Conservation (phyloP, 2,329 filamentous ascomycete species). For the Apiospora phragmitis region DNA sequence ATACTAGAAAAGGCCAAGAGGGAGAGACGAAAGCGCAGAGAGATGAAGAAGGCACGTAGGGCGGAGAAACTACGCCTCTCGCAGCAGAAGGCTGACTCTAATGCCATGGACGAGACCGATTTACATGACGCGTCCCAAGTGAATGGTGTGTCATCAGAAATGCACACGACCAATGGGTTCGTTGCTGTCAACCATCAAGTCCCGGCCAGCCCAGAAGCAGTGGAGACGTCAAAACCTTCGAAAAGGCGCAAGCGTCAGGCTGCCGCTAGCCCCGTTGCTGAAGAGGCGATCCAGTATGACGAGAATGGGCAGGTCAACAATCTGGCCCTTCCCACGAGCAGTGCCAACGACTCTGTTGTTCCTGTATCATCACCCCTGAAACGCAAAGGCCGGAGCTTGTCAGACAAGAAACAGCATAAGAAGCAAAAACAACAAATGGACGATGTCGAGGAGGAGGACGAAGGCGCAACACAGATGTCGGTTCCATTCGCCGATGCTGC, state of each 20-base stretch:
- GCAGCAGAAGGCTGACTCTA: neutral
- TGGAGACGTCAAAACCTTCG: neutral
- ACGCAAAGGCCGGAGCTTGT: constrained; percentile 18
- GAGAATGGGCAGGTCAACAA: neutral
- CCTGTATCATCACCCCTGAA: constrained; percentile 15
- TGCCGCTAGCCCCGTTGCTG: neutral
- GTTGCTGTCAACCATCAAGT: constrained; percentile 11
- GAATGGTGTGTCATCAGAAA: neutral
- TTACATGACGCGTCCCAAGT: neutral
- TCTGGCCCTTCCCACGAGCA: neutral
- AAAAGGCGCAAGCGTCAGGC: constrained; percentile 23
- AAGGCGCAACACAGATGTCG: neutral
- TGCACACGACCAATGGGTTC: neutral
- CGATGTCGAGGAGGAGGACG: neutral
- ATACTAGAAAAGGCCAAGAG: constrained; percentile 9
- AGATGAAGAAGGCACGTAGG: constrained; percentile 46
- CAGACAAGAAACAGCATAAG: constrained; percentile 15
- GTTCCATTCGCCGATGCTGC: constrained; percentile 24
- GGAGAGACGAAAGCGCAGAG: constrained; percentile 21
- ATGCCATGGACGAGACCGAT: neutral
- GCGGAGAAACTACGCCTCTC: constrained; percentile 25
- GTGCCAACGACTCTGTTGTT: neutral
- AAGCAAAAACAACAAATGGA: constrained; percentile 18
- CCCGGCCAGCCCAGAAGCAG: constrained; percentile 10
- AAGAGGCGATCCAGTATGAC: neutral